A percentile compares a stretch with the other conserved stretches of the same genome.
Conservation (phyloP, 2,329 filamentous ascomycete species). For the Beauveria sp. region DNA sequence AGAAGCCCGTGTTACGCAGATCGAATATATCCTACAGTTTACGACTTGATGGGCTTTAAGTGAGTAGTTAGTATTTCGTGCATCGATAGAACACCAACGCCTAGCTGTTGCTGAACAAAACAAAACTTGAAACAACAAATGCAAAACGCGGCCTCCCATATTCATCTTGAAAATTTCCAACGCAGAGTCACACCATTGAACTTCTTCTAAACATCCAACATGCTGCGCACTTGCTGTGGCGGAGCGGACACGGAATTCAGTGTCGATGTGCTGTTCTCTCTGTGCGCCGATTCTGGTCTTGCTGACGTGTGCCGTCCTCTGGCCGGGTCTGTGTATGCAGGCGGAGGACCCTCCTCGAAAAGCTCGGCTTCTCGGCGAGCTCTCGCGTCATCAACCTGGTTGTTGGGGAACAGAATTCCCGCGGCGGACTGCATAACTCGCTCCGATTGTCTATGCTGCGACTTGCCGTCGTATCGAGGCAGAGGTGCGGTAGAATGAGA, state of each 20-base stretch:
- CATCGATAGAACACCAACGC: background rate
- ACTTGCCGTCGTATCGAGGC: constrained; percentile 33
- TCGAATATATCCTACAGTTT: background rate
- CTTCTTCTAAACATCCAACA: constrained; percentile 45
- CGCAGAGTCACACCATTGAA: background rate
- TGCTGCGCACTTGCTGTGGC: constrained; percentile 49
- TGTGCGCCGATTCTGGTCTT: constrained; percentile 26
- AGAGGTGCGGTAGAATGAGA: constrained; percentile 18
- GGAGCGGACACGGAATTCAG: constrained; percentile 38
- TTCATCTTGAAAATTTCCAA: background rate
- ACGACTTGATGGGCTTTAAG: background rate
- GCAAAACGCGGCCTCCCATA: background rate
- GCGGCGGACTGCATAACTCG: constrained; percentile 36
- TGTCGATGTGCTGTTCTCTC: constrained; percentile 40
- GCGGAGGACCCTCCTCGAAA: constrained; percentile 37
- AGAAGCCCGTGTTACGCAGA: background rate
- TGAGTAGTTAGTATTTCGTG: background rate
- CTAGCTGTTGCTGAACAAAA: constrained; percentile 3
- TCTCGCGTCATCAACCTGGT: constrained; percentile 22
- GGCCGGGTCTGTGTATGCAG: constrained; percentile 28
- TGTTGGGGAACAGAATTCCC: constrained; percentile 41
- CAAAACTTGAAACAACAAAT: background rate
- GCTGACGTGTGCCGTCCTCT: constrained; percentile 19
- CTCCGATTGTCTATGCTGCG: constrained; percentile 38
- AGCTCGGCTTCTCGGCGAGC: constrained; percentile 31